Percentiles rank a stretch among this genome's conserved stretches.
phyloP scores from a whole-genome alignment of 805 yeast species.

The Pichia nanzhaoensis region DNA sequence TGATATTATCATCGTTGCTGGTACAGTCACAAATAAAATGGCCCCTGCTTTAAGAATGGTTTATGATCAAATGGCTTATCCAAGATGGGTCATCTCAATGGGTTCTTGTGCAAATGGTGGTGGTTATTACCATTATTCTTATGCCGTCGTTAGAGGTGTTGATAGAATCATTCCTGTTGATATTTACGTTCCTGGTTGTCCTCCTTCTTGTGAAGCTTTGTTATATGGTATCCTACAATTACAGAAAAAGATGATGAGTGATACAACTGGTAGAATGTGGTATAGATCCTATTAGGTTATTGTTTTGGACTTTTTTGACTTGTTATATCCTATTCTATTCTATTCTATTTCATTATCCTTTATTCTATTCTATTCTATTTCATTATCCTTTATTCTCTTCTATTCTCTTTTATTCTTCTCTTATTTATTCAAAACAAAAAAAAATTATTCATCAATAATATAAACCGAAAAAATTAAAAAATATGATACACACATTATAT shows the following conservation, averaged over 20 bases:
- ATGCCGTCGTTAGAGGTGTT: slow-evolving; percentile 84
- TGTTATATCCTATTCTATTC: slow-evolving; percentile 1
- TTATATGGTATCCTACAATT: slow-evolving; percentile 86
- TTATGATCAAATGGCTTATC: slow-evolving; percentile 91
- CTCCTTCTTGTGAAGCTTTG: slow-evolving; percentile 86
- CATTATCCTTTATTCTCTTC: neutral
- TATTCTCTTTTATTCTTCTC: neutral
- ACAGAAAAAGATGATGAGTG: slow-evolving; percentile 83
- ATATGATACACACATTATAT: neutral
- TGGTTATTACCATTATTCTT: slow-evolving; percentile 85
- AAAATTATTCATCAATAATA: too few species aligned
- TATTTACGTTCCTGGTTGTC: slow-evolving; percentile 89
- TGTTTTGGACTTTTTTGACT: slow-evolving; percentile 1
- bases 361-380: neutral
- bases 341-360: neutral
- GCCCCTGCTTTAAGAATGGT: slow-evolving; percentile 91
- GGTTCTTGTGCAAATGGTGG: slow-evolving; percentile 95
- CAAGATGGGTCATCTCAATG: slow-evolving; percentile 92
- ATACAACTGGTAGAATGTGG: slow-evolving; percentile 80
- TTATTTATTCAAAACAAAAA: slow-evolving; percentile 4
- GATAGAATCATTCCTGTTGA: slow-evolving; percentile 86
- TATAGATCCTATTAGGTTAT: slow-evolving; percentile 44
- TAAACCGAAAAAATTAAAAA: neutral
- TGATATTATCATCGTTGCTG: slow-evolving; percentile 89
- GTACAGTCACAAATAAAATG: slow-evolving; percentile 87